Conservation (phyloP, 805 yeast species). For the Hanseniaspora nectarophila region DNA sequence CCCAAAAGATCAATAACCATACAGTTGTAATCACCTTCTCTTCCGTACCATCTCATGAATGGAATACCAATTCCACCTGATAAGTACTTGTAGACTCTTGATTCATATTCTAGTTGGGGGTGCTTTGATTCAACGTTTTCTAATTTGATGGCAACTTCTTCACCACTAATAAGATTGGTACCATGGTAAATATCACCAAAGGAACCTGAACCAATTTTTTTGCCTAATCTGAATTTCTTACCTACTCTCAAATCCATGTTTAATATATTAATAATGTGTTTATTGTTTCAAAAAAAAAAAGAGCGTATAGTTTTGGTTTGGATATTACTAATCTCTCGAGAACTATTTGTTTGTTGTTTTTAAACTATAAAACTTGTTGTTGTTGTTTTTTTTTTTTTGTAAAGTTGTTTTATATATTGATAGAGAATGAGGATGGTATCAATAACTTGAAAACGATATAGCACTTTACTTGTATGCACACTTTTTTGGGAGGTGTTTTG, state of each 20-base stretch:
- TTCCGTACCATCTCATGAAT: constrained; percentile 91
- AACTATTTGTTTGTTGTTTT: too few species aligned
- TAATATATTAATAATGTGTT: not conserved
- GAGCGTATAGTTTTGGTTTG: too few species aligned
- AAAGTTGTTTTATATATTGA: too few species aligned
- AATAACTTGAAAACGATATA: too few species aligned
- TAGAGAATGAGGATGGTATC: too few species aligned
- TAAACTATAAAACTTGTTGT: too few species aligned
- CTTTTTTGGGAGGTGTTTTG: too few species aligned
- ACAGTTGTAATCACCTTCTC: constrained; percentile 91
- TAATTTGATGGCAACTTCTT: constrained; percentile 92
- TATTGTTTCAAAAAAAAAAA: too few species aligned
- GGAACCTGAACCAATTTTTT: constrained; percentile 93
- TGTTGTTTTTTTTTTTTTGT: too few species aligned
- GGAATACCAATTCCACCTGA: constrained; percentile 98
- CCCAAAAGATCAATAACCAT: constrained; percentile 94
- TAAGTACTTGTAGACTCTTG: constrained; percentile 84
- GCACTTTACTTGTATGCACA: too few species aligned
- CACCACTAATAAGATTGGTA: constrained; percentile 88
- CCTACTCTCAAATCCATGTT: constrained; percentile 74
- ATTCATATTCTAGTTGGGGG: constrained; percentile 94
- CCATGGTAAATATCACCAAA: constrained; percentile 94
- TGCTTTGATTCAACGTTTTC: constrained; percentile 85
- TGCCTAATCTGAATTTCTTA: constrained; percentile 83
- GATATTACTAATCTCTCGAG: too few species aligned